These are phyloP conservation scores for Leptomonas pyrrhocoris DNA, from an alignment of 208 protist species.

Conservation along the genomic window DNA sequence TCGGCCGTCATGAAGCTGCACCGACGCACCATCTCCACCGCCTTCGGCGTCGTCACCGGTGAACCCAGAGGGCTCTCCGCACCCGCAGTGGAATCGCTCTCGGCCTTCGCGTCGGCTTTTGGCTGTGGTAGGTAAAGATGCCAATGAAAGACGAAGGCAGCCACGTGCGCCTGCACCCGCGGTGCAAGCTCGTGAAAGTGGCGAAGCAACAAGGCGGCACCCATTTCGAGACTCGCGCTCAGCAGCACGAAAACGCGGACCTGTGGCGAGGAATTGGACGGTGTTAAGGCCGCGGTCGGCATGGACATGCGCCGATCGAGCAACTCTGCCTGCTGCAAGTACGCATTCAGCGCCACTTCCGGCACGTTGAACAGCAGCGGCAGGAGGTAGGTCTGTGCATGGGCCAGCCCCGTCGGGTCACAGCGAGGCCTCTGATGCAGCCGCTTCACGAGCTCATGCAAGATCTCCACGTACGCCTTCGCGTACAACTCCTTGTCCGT, in stretches of 20 bases:
- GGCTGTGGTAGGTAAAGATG: constrained; percentile 14
- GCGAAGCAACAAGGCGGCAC: constrained; percentile 35
- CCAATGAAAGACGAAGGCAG: constrained; percentile 29
- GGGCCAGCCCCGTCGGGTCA: constrained; percentile 6
- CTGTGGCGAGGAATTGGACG: background rate
- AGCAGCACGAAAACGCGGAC: constrained; percentile 8
- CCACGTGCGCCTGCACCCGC: constrained; percentile 43
- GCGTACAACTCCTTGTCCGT: constrained; percentile 24
- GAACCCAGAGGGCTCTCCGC: background rate
- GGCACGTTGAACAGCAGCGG: constrained; percentile 32
- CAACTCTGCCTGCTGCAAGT: constrained; percentile 4
- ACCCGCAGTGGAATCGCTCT: background rate
- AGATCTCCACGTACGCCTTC: constrained; percentile 9
- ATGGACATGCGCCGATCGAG: background rate
- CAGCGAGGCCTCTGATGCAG: constrained; percentile 18
- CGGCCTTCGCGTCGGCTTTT: background rate
- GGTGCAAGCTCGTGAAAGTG: constrained; percentile 33
- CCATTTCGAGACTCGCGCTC: constrained; percentile 16
- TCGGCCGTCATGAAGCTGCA: constrained; percentile 19
- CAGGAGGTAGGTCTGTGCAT: constrained; percentile 16
- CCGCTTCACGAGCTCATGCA: constrained; percentile 9
- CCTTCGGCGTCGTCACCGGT: background rate
- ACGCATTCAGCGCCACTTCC: constrained; percentile 28
- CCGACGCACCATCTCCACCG: constrained; percentile 18
- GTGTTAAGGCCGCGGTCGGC: background rate